phyloP scores from a whole-genome alignment of 106 monocot species.

The Dioscorea dumetorum region DNA sequence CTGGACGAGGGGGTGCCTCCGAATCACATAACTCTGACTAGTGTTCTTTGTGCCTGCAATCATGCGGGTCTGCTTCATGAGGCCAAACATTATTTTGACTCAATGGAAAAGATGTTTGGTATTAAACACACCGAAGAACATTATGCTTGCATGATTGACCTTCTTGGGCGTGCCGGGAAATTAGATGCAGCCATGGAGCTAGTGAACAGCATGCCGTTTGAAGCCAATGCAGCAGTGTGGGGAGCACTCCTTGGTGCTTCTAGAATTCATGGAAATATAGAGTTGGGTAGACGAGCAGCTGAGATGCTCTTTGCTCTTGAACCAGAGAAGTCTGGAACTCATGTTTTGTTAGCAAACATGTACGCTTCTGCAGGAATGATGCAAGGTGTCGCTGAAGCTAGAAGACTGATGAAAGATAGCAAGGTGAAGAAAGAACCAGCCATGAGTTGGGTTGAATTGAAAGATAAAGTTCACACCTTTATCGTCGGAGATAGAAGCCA shows the following conservation, averaged over 20 bases:
- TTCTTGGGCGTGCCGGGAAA: slow-evolving; percentile 72
- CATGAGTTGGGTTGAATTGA: slow-evolving; percentile 82
- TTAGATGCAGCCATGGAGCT: slow-evolving; percentile 62
- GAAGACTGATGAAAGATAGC: slow-evolving; percentile 58
- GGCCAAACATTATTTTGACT: slow-evolving; percentile 55
- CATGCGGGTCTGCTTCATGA: slow-evolving; percentile 70
- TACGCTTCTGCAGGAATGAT: slow-evolving; percentile 66
- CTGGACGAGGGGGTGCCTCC: slow-evolving; percentile 49
- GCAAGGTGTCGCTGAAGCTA: slow-evolving; percentile 42
- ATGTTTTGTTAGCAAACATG: slow-evolving; percentile 67
- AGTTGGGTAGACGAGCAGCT: slow-evolving; percentile 57
- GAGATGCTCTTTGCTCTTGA: slow-evolving; percentile 69
- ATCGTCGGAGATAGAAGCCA: slow-evolving; percentile 72
- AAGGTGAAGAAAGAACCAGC: slow-evolving; percentile 84
- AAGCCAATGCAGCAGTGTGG: slow-evolving; percentile 75
- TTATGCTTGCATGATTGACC: slow-evolving; percentile 83
- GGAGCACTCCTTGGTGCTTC: slow-evolving; percentile 74
- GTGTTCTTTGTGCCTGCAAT: slow-evolving; percentile 83
- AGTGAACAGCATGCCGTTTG: slow-evolving; percentile 64
- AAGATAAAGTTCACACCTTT: slow-evolving; percentile 64
- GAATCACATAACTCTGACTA: slow-evolving; percentile 81
- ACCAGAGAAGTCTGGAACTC: slow-evolving; percentile 83
- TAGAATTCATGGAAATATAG: slow-evolving; percentile 52
- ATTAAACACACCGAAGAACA: slow-evolving; percentile 64
- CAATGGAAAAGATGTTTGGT: slow-evolving; percentile 54